Percentiles rank a stretch among this genome's conserved stretches.
Evolutionary conservation across 345 rosid genomes (phyloP).

Genomic region (Citropsis articulata): DNA sequence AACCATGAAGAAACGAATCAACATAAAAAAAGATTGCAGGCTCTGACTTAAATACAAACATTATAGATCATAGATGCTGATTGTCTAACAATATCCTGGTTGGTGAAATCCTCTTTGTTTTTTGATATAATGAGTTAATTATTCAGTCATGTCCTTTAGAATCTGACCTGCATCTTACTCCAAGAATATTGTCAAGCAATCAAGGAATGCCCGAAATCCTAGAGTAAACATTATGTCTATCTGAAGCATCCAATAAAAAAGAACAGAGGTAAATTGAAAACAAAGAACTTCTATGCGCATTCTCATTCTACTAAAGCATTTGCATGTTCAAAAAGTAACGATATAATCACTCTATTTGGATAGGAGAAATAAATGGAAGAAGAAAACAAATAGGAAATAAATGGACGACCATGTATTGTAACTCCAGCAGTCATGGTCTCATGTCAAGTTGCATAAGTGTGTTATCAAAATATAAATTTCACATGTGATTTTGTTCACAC

Average conservation of each 20-base stretch:
- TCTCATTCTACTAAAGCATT: background rate
- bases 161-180: slow-evolving; percentile 5
- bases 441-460: background rate
- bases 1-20: background rate
- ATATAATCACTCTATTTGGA: background rate
- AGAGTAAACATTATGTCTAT: background rate
- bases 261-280: background rate
- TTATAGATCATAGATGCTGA: background rate
- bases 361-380: background rate
- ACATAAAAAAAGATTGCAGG: background rate
- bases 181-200: background rate
- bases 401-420: background rate
- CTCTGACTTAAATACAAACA: background rate
- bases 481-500: background rate
- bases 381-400: background rate
- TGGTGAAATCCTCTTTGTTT: background rate
- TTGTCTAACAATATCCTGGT: background rate
- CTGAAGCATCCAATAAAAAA: background rate
- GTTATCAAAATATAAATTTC: background rate
- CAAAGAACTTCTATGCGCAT: background rate
- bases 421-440: background rate
- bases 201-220: background rate
- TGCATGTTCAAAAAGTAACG: background rate
- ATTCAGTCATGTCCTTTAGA: slow-evolving; percentile 4
- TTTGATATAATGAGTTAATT: background rate